phyloP scores from a whole-genome alignment of 1,139 yeast species.

The Casaregolazyma suthepensis region DNA sequence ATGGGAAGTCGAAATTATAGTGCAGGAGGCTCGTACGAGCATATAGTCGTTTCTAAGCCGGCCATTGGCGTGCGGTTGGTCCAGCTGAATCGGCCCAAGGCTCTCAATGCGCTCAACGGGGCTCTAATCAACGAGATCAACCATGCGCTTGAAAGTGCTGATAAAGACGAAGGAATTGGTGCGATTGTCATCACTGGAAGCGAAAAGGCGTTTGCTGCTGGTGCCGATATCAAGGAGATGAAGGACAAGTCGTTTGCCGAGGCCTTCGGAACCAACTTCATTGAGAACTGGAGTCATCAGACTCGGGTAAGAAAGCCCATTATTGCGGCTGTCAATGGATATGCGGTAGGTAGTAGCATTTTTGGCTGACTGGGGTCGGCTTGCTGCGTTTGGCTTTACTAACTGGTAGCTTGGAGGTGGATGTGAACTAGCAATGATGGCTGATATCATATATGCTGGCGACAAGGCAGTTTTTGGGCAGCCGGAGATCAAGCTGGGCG shows the following conservation, averaged over 20 bases:
- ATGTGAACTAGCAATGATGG: constrained; percentile 48
- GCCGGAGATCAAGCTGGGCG: constrained; percentile 48
- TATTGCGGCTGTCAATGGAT: constrained; percentile 49
- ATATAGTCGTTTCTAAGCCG: constrained; percentile 38
- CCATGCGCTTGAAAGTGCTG: constrained; percentile 37
- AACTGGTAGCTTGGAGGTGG: constrained; percentile 43
- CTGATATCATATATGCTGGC: constrained; percentile 47
- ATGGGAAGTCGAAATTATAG: constrained; percentile 17
- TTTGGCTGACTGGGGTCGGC: not conserved
- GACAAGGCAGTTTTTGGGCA: constrained; percentile 47
- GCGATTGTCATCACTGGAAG: constrained; percentile 45
- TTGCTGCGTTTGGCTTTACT: not conserved
- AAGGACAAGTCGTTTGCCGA: constrained; percentile 35
- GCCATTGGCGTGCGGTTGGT: constrained; percentile 41
- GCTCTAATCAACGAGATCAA: constrained; percentile 41
- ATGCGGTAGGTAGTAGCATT: constrained; percentile 26
- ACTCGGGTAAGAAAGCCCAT: constrained; percentile 39
- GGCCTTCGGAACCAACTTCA: constrained; percentile 34
- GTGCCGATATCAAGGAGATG: constrained; percentile 52
- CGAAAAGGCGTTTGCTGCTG: constrained; percentile 46
- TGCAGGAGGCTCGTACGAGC: constrained; percentile 34
- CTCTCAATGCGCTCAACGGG: constrained; percentile 58
- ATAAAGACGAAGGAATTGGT: constrained; percentile 36
- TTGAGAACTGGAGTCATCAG: constrained; percentile 36
- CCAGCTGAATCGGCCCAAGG: constrained; percentile 58